Conservation (phyloP, 1,139 yeast species). For the Zygosaccharomyces sapae region DNA sequence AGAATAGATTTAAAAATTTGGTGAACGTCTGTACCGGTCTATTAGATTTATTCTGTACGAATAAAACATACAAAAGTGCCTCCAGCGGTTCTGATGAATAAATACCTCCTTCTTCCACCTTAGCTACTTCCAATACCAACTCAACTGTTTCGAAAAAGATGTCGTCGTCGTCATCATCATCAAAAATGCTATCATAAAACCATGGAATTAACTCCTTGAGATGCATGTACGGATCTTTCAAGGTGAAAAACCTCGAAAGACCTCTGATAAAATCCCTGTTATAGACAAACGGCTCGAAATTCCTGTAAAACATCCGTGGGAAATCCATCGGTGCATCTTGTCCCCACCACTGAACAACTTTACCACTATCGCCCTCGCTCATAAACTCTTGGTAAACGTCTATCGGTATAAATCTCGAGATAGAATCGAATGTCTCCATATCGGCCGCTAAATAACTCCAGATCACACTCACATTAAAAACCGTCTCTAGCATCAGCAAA, state of each 20-base stretch:
- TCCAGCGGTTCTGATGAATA: conserved; percentile 9
- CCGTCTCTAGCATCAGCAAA: conserved; percentile 6
- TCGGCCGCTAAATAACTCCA: conserved; percentile 3
- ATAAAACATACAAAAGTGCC: conserved; percentile 9
- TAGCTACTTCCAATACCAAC: conserved; percentile 9
- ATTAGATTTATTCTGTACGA: conserved; percentile 3
- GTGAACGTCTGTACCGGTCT: conserved; percentile 1
- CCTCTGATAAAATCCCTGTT: conserved; percentile 15
- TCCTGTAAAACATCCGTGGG: conserved; percentile 19
- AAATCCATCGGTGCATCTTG: conserved; percentile 6
- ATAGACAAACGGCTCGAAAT: conserved; percentile 16
- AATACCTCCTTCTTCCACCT: conserved; percentile 3
- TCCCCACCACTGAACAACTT: neutral
- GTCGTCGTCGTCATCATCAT: conserved; percentile 4
- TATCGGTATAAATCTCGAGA: conserved; percentile 4
- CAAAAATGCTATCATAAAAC: conserved; percentile 18
- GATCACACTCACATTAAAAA: conserved; percentile 4
- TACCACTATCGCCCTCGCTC: neutral
- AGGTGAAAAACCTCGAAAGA: conserved; percentile 14
- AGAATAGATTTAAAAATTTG: conserved; percentile 6
- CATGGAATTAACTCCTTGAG: conserved; percentile 20
- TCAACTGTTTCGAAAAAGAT: conserved; percentile 13
- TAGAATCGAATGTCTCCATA: neutral
- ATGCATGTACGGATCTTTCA: conserved; percentile 15
- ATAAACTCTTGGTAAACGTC: neutral